These are phyloP conservation scores for Medicago arabica DNA, from an alignment of 306 rosid species.

Conservation along the genomic window DNA sequence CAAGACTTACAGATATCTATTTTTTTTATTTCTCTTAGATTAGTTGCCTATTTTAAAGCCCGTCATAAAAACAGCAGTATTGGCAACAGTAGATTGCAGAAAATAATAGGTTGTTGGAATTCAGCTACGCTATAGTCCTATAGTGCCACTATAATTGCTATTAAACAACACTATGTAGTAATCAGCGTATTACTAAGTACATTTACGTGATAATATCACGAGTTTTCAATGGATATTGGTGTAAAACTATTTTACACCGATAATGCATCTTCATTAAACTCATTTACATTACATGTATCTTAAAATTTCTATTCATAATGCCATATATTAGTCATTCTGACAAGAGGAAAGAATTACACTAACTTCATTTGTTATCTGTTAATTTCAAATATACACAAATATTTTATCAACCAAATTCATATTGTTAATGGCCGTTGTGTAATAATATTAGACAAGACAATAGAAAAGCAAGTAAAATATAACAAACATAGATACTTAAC, in stretches of 20 bases:
- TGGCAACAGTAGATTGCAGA: too few species aligned
- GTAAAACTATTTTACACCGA: too few species aligned
- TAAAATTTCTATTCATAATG: not conserved
- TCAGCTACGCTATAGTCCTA: too few species aligned
- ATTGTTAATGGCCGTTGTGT: not conserved
- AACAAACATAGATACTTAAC: too few species aligned
- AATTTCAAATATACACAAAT: slow-evolving; percentile 6
- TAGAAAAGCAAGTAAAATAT: too few species aligned
- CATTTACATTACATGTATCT: not conserved
- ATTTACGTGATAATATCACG: too few species aligned
- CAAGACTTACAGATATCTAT: slow-evolving; percentile 71
- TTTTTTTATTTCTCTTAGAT: slow-evolving; percentile 44
- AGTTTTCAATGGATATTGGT: too few species aligned
- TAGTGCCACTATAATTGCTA: too few species aligned
- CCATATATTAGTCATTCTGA: not conserved
- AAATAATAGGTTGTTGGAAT: too few species aligned
- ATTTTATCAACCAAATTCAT: not conserved
- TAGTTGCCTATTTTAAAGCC: slow-evolving; percentile 64
- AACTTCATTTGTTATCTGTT: not conserved
- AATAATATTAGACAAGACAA: not conserved
- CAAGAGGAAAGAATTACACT: not conserved
- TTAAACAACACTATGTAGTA: too few species aligned
- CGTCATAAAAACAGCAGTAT: too few species aligned
- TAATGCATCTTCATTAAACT: too few species aligned
- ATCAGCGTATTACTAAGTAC: not conserved